Evolutionary conservation across 2,329 filamentous ascomycete genomes (phyloP).

Genomic region (Aspergillus aculeatus): DNA sequence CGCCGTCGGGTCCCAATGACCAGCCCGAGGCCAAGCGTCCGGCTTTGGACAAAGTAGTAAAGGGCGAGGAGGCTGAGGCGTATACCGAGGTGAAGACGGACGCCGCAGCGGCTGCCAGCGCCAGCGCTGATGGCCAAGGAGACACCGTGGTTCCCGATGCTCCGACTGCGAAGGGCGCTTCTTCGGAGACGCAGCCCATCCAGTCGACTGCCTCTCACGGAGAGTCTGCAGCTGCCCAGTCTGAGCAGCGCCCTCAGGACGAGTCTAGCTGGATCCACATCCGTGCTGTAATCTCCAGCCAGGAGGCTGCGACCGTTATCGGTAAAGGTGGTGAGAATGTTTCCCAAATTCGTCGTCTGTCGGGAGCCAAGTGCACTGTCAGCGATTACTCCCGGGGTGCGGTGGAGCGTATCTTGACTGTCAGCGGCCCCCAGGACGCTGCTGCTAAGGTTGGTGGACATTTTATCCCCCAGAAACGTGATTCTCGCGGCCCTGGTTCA

Average conservation of each 20-base stretch:
- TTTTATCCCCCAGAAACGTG: not conserved
- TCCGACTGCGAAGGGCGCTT: conserved; percentile 53
- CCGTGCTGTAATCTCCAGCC: conserved; percentile 93
- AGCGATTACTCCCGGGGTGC: conserved; percentile 97
- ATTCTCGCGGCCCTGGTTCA: not conserved
- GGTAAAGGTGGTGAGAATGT: conserved; percentile 99
- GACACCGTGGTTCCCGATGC: conserved; percentile 69
- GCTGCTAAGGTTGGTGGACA: conserved; percentile 76
- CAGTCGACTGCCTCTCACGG: conserved; percentile 57
- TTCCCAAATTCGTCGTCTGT: conserved; percentile 90
- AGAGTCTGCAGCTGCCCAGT: conserved; percentile 48
- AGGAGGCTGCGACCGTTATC: conserved; percentile 95
- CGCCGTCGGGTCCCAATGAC: conserved; percentile 84
- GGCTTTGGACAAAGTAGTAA: conserved; percentile 87
- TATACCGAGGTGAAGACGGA: conserved; percentile 30
- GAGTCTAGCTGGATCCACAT: conserved; percentile 97
- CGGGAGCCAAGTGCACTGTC: conserved; percentile 96
- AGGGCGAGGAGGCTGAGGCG: conserved; percentile 53
- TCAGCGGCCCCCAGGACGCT: conserved; percentile 93
- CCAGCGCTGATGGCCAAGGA: conserved; percentile 48
- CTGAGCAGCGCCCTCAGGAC: conserved; percentile 63
- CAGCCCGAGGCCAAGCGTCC: conserved; percentile 97
- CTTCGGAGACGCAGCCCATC: conserved; percentile 58
- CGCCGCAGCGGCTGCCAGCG: conserved; percentile 20
- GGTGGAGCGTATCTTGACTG: conserved; percentile 94